Evolutionary conservation across 495 filamentous ascomycete genomes (phyloP), one percentile per base, ranked within the genome.

Genomic region (Tuber aestivum): DNA sequence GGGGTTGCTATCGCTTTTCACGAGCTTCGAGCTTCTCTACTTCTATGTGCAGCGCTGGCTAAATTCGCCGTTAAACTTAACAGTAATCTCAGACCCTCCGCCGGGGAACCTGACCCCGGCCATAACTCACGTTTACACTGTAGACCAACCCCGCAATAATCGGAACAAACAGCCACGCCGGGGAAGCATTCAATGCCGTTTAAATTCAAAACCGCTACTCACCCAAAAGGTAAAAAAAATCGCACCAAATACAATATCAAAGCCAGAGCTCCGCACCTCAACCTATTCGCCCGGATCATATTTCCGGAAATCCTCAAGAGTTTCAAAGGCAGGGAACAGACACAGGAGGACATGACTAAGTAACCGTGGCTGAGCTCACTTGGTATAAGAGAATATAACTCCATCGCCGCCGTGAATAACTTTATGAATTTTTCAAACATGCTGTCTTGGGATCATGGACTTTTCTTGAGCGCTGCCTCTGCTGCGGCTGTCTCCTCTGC

Each of bases 401-500:
- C 27, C 56, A 14, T 20, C 56, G 56, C 56, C 27, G 3, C 1
- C 27, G 56, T 35, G 27, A 35, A 65, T 35, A 65, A 65, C 56
- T 65, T 65, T 16, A 65, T 65, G 56, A 20, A 65, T 35, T 65
- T 23, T 65, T 27, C n/a, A 65, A 65, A 65, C 27, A 5, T 65
- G 56, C 56, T 32, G 27, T 35, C 56, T 65, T 18, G 16, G 27
- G 27, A 18, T 65, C 56, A 65, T 65, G 27, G 14, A 5, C 14
- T 65, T 12, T 65, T 65, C 27, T 65, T 65, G 35, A 27, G 7
- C 7, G 56, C 27, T 14, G 27, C 56, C 56, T 35, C 56, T 32
- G 56, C 56, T 7, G 56, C 56, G 56, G 56, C 56, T 65, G 56
- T 27, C 27, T 70, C 72, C 12, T 77, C 76, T 35, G 23, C 12